Conservation (phyloP, 345 rosid species). For the Streptanthus diversifolius region DNA sequence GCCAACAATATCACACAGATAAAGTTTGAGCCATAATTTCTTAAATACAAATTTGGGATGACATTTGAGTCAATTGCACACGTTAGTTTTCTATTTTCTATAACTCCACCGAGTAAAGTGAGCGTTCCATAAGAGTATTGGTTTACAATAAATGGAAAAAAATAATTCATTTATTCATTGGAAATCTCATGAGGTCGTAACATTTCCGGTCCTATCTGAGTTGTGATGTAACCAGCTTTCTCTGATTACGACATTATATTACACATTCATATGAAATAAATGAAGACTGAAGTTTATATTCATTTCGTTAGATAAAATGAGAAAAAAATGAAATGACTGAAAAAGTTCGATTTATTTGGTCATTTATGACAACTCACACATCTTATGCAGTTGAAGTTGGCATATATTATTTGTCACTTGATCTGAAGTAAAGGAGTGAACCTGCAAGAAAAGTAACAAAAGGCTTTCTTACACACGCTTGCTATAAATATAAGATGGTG, state of each 20-base stretch:
- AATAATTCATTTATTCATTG: neutral
- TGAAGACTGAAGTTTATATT: neutral
- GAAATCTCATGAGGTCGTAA: constrained; percentile 11
- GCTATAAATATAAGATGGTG: constrained; percentile 12
- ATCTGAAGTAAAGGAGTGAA: constrained; percentile 4
- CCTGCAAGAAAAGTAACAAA: constrained; percentile 3
- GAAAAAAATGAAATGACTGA: neutral
- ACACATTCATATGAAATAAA: constrained; percentile 18
- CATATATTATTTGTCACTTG: constrained; percentile 11
- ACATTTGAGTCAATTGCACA: neutral
- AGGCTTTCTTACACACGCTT: constrained; percentile 10
- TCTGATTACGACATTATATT: constrained; percentile 4
- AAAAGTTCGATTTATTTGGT: neutral
- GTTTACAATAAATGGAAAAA: neutral
- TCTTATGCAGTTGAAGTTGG: constrained; percentile 5
- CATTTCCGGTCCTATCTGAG: constrained; percentile 22
- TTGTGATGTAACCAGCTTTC: constrained; percentile 19
- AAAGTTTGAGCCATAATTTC: too few relatives aligned
- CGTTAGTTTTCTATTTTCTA: neutral
- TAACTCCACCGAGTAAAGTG: constrained; percentile 7
- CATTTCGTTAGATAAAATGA: neutral
- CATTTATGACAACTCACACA: constrained; percentile 26
- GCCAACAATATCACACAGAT: neutral
- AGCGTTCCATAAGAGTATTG: constrained; percentile 9
- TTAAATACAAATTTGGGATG: too few relatives aligned